Percentiles rank a stretch among this genome's conserved stretches.
phyloP scores from a whole-genome alignment of 2,329 filamentous ascomycete genomes.

The Knoxdaviesia capensis region DNA sequence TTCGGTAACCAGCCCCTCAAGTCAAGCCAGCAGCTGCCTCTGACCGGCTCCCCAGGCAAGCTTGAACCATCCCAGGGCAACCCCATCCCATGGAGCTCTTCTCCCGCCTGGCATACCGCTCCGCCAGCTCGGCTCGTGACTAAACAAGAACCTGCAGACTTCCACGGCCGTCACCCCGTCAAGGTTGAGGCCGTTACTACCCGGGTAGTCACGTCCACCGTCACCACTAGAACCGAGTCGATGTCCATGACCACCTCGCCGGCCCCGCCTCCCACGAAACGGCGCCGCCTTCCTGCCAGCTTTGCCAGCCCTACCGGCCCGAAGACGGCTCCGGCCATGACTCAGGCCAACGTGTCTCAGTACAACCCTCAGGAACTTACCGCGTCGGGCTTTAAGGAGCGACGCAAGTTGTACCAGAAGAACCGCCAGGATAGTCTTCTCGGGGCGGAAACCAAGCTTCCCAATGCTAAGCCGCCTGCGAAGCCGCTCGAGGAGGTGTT shows the following conservation, averaged over 20 bases:
- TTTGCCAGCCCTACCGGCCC: too few relatives aligned
- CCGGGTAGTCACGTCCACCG: too few relatives aligned
- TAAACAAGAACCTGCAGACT: too few relatives aligned
- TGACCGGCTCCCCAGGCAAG: too few relatives aligned
- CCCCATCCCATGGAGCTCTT: conserved; percentile 53
- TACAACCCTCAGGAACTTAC: conserved; percentile 47
- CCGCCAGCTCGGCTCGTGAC: conserved; percentile 11
- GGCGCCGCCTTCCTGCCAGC: conserved; percentile 33
- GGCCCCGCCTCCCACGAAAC: conserved; percentile 26
- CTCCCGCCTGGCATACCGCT: conserved; percentile 28
- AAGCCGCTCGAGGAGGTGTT: conserved; percentile 35
- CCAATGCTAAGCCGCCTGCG: conserved; percentile 13
- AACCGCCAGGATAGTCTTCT: too few relatives aligned
- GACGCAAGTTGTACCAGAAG: conserved; percentile 43
- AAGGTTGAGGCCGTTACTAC: too few relatives aligned
- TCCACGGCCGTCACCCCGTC: too few relatives aligned
- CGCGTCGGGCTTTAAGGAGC: conserved; percentile 54
- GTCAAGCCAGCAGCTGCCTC: conserved; percentile 8
- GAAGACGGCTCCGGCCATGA: conserved; percentile 9
- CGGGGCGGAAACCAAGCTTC: too few relatives aligned
- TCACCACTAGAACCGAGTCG: too few relatives aligned
- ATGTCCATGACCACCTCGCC: too few relatives aligned
- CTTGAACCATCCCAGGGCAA: conserved; percentile 9
- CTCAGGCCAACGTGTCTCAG: conserved; percentile 15
- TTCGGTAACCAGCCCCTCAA: conserved; percentile 9